Conservation (phyloP, 2,329 filamentous ascomycete genomes). For the Coccinonectria pachysandricola region DNA sequence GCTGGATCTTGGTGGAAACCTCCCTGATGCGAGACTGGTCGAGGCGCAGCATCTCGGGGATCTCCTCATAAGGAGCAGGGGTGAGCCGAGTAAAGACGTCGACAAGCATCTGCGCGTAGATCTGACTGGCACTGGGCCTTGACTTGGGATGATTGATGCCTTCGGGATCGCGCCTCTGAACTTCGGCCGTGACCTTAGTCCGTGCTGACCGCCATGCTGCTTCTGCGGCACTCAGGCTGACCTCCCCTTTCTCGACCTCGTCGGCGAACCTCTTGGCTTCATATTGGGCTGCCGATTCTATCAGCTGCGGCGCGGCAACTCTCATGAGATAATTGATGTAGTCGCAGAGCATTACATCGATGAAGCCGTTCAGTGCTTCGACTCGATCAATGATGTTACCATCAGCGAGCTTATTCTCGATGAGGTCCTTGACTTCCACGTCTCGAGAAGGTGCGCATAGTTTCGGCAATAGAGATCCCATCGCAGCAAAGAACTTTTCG, state of each 20-base stretch:
- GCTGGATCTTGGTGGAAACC: conserved; percentile 29
- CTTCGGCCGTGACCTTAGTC: conserved; percentile 54
- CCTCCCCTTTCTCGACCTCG: conserved; percentile 45
- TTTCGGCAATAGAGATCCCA: conserved; percentile 64
- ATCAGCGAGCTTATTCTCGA: conserved; percentile 48
- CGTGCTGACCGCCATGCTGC: conserved; percentile 56
- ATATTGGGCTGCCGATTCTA: conserved; percentile 61
- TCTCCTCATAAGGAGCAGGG: conserved; percentile 39
- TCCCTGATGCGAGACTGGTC: conserved; percentile 52
- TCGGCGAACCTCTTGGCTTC: conserved; percentile 63
- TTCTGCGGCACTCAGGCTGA: conserved; percentile 49
- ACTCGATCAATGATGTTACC: conserved; percentile 65
- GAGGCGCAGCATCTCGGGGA: conserved; percentile 66
- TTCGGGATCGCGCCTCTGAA: conserved; percentile 58
- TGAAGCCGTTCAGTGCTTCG: conserved; percentile 63
- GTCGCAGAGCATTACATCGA: conserved; percentile 68
- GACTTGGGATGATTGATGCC: conserved; percentile 51
- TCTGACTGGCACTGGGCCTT: conserved; percentile 55
- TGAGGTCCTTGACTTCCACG: conserved; percentile 58
- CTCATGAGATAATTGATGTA: conserved; percentile 74
- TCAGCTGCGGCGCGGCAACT: conserved; percentile 59
- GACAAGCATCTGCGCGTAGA: conserved; percentile 67
- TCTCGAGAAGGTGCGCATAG: conserved; percentile 76
- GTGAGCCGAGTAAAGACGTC: conserved; percentile 62
- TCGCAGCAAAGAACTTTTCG: conserved; percentile 67